Evolutionary conservation across 192 early-diverging fungal species (phyloP).

Genomic region (Chytriomyces sp.): DNA sequence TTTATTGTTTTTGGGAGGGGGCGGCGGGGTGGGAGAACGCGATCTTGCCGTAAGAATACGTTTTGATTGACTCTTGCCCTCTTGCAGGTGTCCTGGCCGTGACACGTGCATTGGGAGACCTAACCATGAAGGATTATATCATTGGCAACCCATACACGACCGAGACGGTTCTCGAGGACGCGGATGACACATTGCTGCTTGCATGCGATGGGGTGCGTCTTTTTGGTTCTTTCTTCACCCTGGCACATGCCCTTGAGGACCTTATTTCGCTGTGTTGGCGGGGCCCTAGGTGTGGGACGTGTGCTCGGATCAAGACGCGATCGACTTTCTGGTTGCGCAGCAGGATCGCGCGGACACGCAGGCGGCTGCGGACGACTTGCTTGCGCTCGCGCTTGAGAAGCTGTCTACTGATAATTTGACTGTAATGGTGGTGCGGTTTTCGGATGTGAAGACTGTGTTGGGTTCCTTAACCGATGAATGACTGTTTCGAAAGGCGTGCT

Average conservation of each 20-base stretch:
- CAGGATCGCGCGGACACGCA: conserved; percentile 48
- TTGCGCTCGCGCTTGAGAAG: conserved; percentile 88
- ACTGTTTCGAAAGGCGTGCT: too few relatives aligned
- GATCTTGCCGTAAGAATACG: too few relatives aligned
- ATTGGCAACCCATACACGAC: conserved; percentile 96
- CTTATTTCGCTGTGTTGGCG: too few relatives aligned
- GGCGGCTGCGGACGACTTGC: conserved; percentile 73
- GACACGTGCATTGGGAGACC: conserved; percentile 92
- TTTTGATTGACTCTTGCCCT: too few relatives aligned
- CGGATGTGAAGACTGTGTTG: not conserved
- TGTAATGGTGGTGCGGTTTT: conserved; percentile 62
- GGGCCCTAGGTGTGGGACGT: conserved; percentile 99
- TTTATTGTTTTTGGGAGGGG: too few relatives aligned
- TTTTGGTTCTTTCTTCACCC: too few relatives aligned
- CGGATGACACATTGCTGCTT: conserved; percentile 85
- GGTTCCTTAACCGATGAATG: too few relatives aligned
- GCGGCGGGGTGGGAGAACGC: too few relatives aligned
- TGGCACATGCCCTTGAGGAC: too few relatives aligned
- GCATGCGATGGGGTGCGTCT: conserved; percentile 98
- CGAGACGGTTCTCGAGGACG: conserved; percentile 74
- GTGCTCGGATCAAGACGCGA: conserved; percentile 90
- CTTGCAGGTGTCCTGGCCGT: conserved; percentile 86
- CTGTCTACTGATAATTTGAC: conserved; percentile 95
- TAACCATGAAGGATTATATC: conserved; percentile 95
- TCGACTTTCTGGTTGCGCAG: conserved; percentile 80